Conservation (phyloP, 2,329 filamentous ascomycete genomes). For the Sporothrix protearum region DNA sequence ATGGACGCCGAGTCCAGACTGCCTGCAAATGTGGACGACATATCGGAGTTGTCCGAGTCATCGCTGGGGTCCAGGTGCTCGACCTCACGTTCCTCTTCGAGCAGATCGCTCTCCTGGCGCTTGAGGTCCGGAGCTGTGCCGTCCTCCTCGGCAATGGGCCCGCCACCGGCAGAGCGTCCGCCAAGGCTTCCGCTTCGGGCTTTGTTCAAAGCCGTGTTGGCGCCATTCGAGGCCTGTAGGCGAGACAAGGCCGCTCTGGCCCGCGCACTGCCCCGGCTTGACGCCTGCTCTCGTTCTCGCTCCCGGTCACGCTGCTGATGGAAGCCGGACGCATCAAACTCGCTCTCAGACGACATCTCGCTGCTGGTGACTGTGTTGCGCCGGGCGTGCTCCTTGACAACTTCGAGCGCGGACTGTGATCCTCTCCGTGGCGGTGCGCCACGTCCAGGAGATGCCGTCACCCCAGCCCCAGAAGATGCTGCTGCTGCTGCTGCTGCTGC, state of each 20-base stretch:
- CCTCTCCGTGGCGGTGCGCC: conserved; percentile 52
- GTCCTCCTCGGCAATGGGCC: background rate
- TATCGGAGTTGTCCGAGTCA: conserved; percentile 59
- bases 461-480: too few relatives aligned
- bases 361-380: conserved; percentile 78
- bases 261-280: background rate
- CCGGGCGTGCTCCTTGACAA: conserved; percentile 64
- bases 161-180: background rate
- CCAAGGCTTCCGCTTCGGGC: background rate
- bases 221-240: conserved; percentile 16
- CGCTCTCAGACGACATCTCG: conserved; percentile 79
- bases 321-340: conserved; percentile 65
- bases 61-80: conserved; percentile 39
- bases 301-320: conserved; percentile 62
- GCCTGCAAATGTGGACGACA: conserved; percentile 62
- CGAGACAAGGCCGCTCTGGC: conserved; percentile 3
- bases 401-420: conserved; percentile 68
- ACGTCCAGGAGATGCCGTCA: conserved; percentile 44
- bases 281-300: conserved; percentile 51
- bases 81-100: conserved; percentile 43
- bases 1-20: conserved; percentile 70
- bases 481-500: background rate
- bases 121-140: conserved; percentile 33
- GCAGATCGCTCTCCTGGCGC: conserved; percentile 47
- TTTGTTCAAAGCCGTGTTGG: conserved; percentile 13